phyloP scores from a whole-genome alignment of 2,329 filamentous ascomycete species.

The Macrophomina tecta region DNA sequence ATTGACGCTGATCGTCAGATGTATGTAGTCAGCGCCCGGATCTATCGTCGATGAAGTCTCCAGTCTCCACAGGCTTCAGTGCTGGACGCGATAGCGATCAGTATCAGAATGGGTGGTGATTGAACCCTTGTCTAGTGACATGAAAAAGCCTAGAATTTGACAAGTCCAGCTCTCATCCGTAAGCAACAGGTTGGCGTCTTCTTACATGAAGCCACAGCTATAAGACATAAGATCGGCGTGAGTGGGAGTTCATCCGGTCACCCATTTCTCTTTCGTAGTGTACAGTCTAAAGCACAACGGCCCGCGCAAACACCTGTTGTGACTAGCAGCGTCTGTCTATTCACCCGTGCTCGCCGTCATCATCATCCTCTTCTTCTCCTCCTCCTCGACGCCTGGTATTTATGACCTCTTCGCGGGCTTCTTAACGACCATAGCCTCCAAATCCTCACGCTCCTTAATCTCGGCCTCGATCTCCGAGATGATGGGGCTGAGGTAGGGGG shows the following conservation, averaged over 20 bases:
- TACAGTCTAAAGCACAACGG: slow-evolving; percentile 49
- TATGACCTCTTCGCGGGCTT: slow-evolving; percentile 43
- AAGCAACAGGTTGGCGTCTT: too few relatives aligned
- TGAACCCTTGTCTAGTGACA: too few relatives aligned
- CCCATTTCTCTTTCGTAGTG: slow-evolving; percentile 23
- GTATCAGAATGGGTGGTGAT: too few relatives aligned
- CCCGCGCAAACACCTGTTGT: slow-evolving; percentile 1
- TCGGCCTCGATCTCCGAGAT: slow-evolving; percentile 73
- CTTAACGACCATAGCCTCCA: slow-evolving; percentile 69
- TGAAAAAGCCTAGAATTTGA: too few relatives aligned
- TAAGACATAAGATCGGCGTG: not conserved
- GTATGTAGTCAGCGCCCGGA: too few relatives aligned
- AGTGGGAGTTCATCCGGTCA: slow-evolving; percentile 4
- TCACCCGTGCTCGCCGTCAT: slow-evolving; percentile 7
- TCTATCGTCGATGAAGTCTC: too few relatives aligned
- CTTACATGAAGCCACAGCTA: too few relatives aligned
- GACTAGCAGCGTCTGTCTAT: slow-evolving; percentile 14
- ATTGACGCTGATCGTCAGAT: too few relatives aligned
- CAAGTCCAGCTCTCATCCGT: too few relatives aligned
- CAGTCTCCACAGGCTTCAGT: too few relatives aligned
- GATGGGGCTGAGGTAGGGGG: slow-evolving; percentile 69
- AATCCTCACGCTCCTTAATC: slow-evolving; percentile 69
- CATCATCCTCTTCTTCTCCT: not conserved
- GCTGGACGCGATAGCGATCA: too few relatives aligned
- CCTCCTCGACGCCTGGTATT: slow-evolving; percentile 10